Base-by-base conservation (phyloP, 192 early-diverging fungal species). In the Funneliformis mosseae region DNA sequence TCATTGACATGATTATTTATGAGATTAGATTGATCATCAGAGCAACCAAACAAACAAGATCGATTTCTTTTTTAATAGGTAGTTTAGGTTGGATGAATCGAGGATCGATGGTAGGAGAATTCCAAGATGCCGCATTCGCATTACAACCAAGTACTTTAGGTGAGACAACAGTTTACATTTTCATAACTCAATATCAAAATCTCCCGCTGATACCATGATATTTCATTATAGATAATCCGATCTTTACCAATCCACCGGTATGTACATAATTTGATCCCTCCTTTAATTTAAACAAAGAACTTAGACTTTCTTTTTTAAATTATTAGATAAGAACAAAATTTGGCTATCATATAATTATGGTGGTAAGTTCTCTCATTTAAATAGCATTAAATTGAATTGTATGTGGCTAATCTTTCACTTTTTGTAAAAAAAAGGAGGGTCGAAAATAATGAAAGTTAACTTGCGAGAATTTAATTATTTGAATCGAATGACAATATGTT, bases 331-430 rank as follows among this genome's bases (percentile, higher is more conserved):
- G 92, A 82, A 94, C 92, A 48, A 83, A 86, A 59, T 88, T 89
- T 80, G 95, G 95, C 8, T 96, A 94, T 86, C 95, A 96, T 80
- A 91, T 96, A 72, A 94, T 96, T 62, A 94, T 96, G 95, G 94
- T 96, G 1, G 94, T 69, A 78, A 46, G 77, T 78, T 27, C 21
- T 55, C 18, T 55, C 6, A 21, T 7, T 21, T 21, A 21, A 55
- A 18, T 18, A 21, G 21, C 6, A 9, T 45, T 6, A 5, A 45
- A 45, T 55, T 55, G 21, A 3, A 55, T 5, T 7, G 6, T 55
- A 21, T 55, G 16, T 21, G 18, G 12, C 4, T 50, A 50, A 4
- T 4, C 48, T 21, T 18, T 18, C 21, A 55, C 21, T 50, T 50
- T 50, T 48, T 48, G 11, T 48, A 48, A 48, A 33, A 33, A 33